Conservation (phyloP, 1,139 yeast genomes). For the Meyerozyma athensensis region DNA sequence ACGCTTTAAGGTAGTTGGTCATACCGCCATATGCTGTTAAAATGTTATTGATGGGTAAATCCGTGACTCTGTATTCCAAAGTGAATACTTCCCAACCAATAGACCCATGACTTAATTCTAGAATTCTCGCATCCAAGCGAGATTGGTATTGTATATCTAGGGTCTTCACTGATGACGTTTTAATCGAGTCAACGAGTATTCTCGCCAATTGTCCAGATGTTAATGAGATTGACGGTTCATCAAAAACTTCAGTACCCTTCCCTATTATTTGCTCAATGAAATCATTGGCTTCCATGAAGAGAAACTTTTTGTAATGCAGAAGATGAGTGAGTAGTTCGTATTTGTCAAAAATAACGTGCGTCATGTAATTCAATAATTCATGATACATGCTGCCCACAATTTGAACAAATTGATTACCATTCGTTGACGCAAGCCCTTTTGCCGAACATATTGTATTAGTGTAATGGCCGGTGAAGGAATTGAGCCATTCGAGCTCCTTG, state of each 20-base stretch:
- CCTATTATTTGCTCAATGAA: slow-evolving; percentile 63
- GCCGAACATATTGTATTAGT: neutral
- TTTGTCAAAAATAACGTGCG: slow-evolving; percentile 45
- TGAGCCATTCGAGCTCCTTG: slow-evolving; percentile 54
- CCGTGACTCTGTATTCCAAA: slow-evolving; percentile 66
- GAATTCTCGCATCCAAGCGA: slow-evolving; percentile 75
- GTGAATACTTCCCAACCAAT: slow-evolving; percentile 93
- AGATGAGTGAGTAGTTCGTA: slow-evolving; percentile 54
- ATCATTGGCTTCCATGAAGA: slow-evolving; percentile 73
- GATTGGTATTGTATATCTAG: slow-evolving; percentile 21
- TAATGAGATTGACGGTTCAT: slow-evolving; percentile 57
- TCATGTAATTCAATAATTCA: slow-evolving; percentile 54
- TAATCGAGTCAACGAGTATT: slow-evolving; percentile 62
- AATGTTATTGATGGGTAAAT: slow-evolving; percentile 44
- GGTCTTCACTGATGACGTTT: slow-evolving; percentile 54
- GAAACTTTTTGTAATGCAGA: slow-evolving; percentile 56
- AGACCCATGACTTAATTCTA: slow-evolving; percentile 60
- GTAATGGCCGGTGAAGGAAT: slow-evolving; percentile 25
- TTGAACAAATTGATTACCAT: slow-evolving; percentile 20
- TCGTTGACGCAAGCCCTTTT: slow-evolving; percentile 31
- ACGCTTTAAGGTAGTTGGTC: slow-evolving; percentile 61
- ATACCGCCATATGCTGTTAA: slow-evolving; percentile 10
- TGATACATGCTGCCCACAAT: slow-evolving; percentile 49
- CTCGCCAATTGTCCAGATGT: slow-evolving; percentile 65
- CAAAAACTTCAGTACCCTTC: slow-evolving; percentile 52